Base-by-base conservation (phyloP, 257 asterid genomes). In the Solanum acaule region DNA sequence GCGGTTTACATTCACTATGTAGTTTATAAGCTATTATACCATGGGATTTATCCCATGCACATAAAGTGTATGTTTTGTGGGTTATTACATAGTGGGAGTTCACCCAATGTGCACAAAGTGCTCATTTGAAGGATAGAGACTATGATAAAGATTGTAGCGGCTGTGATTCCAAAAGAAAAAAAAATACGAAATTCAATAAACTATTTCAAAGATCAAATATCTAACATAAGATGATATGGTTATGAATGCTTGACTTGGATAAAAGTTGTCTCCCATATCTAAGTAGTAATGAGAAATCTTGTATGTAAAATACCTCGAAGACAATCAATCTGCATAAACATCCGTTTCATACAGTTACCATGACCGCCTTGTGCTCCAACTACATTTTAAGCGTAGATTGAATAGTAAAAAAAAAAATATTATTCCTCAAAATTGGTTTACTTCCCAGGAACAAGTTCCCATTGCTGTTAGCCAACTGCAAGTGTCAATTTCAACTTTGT, bases 1-100 rank as follows among this genome's bases (percentile, higher is more conserved):
- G 22, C 3, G 0, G 0, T 16, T 52, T 49, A 49, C 3, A 49
- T 15, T 49, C 0, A 16, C 22, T 6, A 52, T 1, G 2, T 15
- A 9, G 0, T 49, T 49, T 16, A 2, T 5, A 52, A 2, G 9
- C 0, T 16, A 52, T 52, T 52, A 52, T 2, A 15, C 3, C 0
- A 4, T 6, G 8, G 0, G 3, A 49, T 5, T 49, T 49, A 16
- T 52, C 7, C 3, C 16, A 52, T 52, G 22, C 4, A 52, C 1
- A 52, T 16, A 16, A 52, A 52, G 1, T 52, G 9, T 16, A 52
- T 52, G 0, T 5, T 16, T 6, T 16, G 23, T 52, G 23, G 22
- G 0, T 6, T 16, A 6, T 52, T 16, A 49, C 22, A 15, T 15
- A 15, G 22, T 49, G 22, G 1, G 3, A 52, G 22, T 52, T 52